Evolutionary conservation across 1,139 yeast species (phyloP).

Genomic region (Yamadazyma pseudoaaseri): DNA sequence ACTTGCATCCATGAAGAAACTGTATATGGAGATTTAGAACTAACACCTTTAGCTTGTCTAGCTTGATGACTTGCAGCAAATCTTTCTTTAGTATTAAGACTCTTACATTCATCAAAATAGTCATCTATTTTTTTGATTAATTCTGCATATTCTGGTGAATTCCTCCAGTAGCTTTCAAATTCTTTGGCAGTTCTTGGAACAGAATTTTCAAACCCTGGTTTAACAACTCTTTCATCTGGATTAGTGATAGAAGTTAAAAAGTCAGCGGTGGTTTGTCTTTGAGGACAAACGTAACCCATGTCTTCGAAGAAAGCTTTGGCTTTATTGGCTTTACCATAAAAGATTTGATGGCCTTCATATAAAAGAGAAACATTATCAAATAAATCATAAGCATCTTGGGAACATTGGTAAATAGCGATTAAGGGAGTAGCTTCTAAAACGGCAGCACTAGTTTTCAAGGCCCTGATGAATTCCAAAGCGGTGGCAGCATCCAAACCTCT

Average conservation of each 20-base stretch:
- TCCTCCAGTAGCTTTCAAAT: slow-evolving; percentile 55
- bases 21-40: slow-evolving; percentile 59
- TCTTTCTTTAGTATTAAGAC: slow-evolving; percentile 14
- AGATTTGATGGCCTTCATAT: slow-evolving; percentile 58
- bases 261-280: slow-evolving; percentile 65
- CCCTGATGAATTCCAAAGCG: slow-evolving; percentile 26
- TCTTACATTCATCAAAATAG: slow-evolving; percentile 12
- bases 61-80: slow-evolving; percentile 54
- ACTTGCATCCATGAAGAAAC: slow-evolving; percentile 66
- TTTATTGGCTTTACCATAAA: slow-evolving; percentile 52
- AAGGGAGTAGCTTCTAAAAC: slow-evolving; percentile 27
- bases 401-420: slow-evolving; percentile 38
- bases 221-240: slow-evolving; percentile 46
- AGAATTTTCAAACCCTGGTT: slow-evolving; percentile 47
- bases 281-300: slow-evolving; percentile 63
- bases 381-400: slow-evolving; percentile 47
- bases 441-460: slow-evolving; percentile 24
- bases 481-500: slow-evolving; percentile 80
- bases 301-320: slow-evolving; percentile 56
- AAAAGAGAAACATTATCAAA: slow-evolving; percentile 66
- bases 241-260: slow-evolving; percentile 70
- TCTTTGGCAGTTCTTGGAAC: slow-evolving; percentile 60
- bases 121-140: slow-evolving; percentile 40
- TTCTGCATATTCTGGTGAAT: slow-evolving; percentile 46
- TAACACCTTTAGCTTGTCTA: slow-evolving; percentile 52